Base-by-base conservation (phyloP, 345 rosid species). In the Citrus trifoliata region DNA sequence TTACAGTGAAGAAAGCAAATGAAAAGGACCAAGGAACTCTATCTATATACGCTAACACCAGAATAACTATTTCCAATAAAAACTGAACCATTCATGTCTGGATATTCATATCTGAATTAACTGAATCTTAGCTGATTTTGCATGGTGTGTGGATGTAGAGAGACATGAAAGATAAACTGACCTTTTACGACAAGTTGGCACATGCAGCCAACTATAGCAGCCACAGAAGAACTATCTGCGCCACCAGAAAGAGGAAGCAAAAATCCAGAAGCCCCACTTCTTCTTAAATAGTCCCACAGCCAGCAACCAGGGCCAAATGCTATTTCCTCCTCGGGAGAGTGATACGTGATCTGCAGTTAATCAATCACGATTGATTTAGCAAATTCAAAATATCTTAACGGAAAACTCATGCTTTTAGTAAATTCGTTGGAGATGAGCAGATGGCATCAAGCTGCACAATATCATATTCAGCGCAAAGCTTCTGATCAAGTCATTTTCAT, bases 131-230 rank as follows among this genome's bases (percentile, higher is more conserved):
- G 61, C 37, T 53, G 53, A 13, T 48, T 28, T 18, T 18, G 4
- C 8, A 21, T 28, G 61, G 35, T 8, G 14, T 5, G 10, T 27
- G 58, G 18, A 22, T n/a, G 10, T 35, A 25, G 19, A 48, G 68
- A 27, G 5, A 55, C 25, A 48, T 13, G 61, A 75, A 33, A 62
- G 24, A 70, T 53, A 33, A 78, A 33, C 53, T 78, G 63, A 94
- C 99, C 98, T 92, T 93, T 90, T 63, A 96, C 91, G 67, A 96
- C 97, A 79, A 96, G 95, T 80, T 96, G 98, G 83, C 99, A 94
- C 99, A 96, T 96, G 89, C 95, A 90, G 69, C 99, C 99, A 86
- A 96, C 99, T 65, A 96, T 94, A 71, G 99, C 98, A 80, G 98
- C 99, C 37, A 94, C 99, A 46, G 95, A 86, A 55, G 99, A 96